A percentile compares a stretch with the other conserved stretches of the same genome.
Conservation (phyloP, 1,284 basidiomycete species). For the Boletus semigastroideus region DNA sequence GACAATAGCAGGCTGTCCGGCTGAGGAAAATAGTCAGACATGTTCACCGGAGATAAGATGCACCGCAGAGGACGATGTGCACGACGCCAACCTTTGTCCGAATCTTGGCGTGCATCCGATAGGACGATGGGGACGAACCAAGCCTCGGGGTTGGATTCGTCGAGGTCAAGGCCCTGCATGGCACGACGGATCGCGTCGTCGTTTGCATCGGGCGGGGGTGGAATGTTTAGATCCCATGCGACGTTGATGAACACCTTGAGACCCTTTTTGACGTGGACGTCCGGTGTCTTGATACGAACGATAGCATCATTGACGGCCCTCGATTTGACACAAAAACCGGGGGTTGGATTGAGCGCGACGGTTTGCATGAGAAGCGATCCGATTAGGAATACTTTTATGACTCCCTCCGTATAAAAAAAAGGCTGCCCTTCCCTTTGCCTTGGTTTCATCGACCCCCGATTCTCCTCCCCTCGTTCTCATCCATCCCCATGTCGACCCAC, state of each 20-base stretch:
- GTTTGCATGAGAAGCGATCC: slow-evolving; percentile 24
- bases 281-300: slow-evolving; percentile 12
- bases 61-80: slow-evolving; percentile 1
- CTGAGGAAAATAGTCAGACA: slow-evolving; percentile 35
- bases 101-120: slow-evolving; percentile 59
- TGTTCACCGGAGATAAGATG: slow-evolving; percentile 6
- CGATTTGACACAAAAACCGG: slow-evolving; percentile 35
- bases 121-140: slow-evolving; percentile 74
- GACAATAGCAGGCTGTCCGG: slow-evolving; percentile 64
- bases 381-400: too few relatives aligned
- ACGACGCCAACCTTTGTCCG: slow-evolving; percentile 61
- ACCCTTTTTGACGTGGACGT: slow-evolving; percentile 40
- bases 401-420: slow-evolving; percentile 35
- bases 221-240: slow-evolving; percentile 64
- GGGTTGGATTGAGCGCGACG: slow-evolving; percentile 28
- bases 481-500: slow-evolving; percentile 26
- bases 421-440: background rate
- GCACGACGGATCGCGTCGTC: slow-evolving; percentile 57
- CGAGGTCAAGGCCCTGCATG: slow-evolving; percentile 48
- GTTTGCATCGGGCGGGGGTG: slow-evolving; percentile 57
- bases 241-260: slow-evolving; percentile 73
- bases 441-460: background rate
- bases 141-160: slow-evolving; percentile 36
- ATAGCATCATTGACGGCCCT: slow-evolving; percentile 16
- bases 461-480: background rate